These are phyloP conservation scores for Tetrastigma voinierianum DNA, from an alignment of 164 flowering plant genomes.

Conservation along the genomic window DNA sequence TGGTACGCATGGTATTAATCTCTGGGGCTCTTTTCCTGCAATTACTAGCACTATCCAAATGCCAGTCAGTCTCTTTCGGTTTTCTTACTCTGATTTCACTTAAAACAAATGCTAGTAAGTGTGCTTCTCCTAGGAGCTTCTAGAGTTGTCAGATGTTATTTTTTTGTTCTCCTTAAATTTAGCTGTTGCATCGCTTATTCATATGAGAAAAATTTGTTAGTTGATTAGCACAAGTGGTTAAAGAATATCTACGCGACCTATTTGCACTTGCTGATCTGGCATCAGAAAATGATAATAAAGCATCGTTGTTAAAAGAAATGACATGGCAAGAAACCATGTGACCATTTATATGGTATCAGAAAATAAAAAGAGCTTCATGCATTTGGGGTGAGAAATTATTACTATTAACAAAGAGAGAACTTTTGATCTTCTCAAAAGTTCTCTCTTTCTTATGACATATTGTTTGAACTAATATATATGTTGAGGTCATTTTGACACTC, in stretches of 20 bases:
- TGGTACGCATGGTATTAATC: constrained; percentile 8
- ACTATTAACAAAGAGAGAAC: too few species aligned
- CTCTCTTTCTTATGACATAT: too few species aligned
- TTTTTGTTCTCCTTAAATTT: not conserved
- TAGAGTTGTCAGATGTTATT: constrained; percentile 1
- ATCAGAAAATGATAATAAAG: too few species aligned
- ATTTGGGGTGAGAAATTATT: too few species aligned
- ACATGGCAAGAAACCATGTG: too few species aligned
- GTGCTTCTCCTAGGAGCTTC: not conserved
- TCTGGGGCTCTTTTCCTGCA: constrained; percentile 1
- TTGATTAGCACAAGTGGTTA: constrained; percentile 1
- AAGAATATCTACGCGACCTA: not conserved
- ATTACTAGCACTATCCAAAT: not conserved
- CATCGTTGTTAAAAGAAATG: too few species aligned
- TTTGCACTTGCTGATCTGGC: too few species aligned
- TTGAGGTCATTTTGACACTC: too few species aligned
- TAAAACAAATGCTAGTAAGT: not conserved
- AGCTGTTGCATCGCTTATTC: not conserved
- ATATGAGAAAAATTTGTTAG: not conserved
- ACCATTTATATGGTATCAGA: too few species aligned
- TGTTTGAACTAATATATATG: too few species aligned
- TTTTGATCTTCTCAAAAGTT: too few species aligned
- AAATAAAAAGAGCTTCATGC: too few species aligned
- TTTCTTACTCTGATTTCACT: constrained; percentile 5
- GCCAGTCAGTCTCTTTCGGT: not conserved